Evolutionary conservation across 2,329 filamentous ascomycete genomes (phyloP).

Genomic region (Acrocalymma vagum): DNA sequence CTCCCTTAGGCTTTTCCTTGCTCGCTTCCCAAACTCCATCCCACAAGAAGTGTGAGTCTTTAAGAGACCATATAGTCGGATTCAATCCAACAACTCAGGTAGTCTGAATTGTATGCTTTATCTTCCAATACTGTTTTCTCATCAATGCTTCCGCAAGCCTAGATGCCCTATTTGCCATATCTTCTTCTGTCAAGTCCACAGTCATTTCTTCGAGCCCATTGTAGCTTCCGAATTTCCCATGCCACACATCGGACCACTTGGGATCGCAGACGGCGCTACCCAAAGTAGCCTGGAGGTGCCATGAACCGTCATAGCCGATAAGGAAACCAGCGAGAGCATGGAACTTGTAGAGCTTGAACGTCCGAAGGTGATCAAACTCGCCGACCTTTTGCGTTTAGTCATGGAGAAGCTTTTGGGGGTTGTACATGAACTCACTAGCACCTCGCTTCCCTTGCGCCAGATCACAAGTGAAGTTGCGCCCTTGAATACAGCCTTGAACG

Average conservation of each 20-base stretch:
- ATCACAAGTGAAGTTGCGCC: constrained; percentile 18
- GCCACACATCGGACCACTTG: constrained; percentile 26
- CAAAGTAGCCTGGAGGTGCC: constrained; percentile 19
- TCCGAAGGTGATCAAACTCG: constrained; percentile 18
- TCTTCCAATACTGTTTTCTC: constrained; percentile 14
- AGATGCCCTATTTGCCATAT: constrained; percentile 14
- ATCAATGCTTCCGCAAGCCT: constrained; percentile 14
- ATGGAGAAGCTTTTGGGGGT: neutral
- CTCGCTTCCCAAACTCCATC: no score
- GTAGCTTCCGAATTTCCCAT: constrained; percentile 21
- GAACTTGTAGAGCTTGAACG: constrained; percentile 18
- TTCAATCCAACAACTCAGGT: constrained; percentile 10
- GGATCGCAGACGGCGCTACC: constrained; percentile 18
- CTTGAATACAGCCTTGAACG: constrained; percentile 22
- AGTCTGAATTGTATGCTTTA: constrained; percentile 14
- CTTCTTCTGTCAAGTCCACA: constrained; percentile 12
- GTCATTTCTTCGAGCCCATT: constrained; percentile 21
- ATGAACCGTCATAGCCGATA: constrained; percentile 27
- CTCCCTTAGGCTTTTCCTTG: no score
- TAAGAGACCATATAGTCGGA: no score
- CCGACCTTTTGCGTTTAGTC: constrained; percentile 13
- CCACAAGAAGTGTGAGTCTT: no score
- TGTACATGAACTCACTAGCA: constrained; percentile 17
- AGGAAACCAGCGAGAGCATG: constrained; percentile 24
- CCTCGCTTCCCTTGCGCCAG: constrained; percentile 28